phyloP scores from a whole-genome alignment of 2,329 filamentous ascomycete genomes.

The Pseudogymnoascus pannorum region DNA sequence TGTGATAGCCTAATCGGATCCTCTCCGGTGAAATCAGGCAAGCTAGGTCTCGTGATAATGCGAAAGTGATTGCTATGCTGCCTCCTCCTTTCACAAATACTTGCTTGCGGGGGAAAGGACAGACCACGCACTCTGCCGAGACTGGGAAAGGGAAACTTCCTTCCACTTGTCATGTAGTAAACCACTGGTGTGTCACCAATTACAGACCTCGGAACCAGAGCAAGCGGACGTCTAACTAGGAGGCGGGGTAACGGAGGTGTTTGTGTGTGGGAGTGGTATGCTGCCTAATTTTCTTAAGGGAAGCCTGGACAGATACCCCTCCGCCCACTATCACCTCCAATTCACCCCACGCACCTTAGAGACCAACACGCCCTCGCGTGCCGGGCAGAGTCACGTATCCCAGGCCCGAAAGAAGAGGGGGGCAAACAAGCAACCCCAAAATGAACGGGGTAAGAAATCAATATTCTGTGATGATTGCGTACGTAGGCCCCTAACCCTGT shows the following conservation, averaged over 20 bases:
- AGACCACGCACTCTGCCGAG: neutral
- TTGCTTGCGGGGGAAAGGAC: neutral
- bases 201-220: neutral
- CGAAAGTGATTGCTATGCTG: neutral
- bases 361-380: neutral
- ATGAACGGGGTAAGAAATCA: neutral
- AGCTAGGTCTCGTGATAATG: neutral
- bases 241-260: neutral
- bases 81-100: neutral
- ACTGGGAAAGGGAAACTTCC: neutral
- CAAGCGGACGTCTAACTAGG: neutral
- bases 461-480: neutral
- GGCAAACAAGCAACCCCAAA: neutral
- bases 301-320: neutral
- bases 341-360: too few species aligned
- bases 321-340: neutral
- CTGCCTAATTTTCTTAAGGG: neutral
- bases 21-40: neutral
- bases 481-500: neutral
- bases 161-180: neutral
- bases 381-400: neutral
- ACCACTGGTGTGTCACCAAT: neutral
- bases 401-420: neutral
- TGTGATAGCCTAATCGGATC: neutral
- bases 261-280: neutral